These are phyloP conservation scores for Lizonia empirigonia DNA, from an alignment of 2,329 filamentous ascomycete species.

Conservation along the genomic window DNA sequence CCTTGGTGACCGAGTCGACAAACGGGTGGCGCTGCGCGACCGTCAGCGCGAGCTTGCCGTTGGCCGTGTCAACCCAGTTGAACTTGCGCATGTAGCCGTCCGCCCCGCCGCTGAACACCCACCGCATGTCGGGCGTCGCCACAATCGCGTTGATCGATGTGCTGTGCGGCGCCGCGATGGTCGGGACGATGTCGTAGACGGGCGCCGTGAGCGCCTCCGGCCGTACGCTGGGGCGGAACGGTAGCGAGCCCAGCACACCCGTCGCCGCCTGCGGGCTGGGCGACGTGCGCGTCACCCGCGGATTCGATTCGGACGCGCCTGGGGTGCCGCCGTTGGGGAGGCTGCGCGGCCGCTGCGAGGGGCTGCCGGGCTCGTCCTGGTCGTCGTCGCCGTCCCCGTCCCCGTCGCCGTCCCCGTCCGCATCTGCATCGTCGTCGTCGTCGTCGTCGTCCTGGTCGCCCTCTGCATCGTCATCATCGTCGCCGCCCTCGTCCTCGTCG, in stretches of 20 bases:
- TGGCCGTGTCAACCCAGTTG: conserved; percentile 92
- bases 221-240: conserved; percentile 67
- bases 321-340: conserved; percentile 38
- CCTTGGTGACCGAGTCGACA: conserved; percentile 95
- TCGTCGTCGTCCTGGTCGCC: conserved; percentile 51
- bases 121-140: conserved; percentile 90
- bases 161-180: conserved; percentile 92
- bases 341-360: conserved; percentile 44
- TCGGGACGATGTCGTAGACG: conserved; percentile 93
- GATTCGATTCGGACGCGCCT: conserved; percentile 48
- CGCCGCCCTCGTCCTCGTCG: conserved; percentile 50
- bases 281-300: conserved; percentile 56
- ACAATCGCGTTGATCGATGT: conserved; percentile 94
- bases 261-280: conserved; percentile 50
- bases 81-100: conserved; percentile 98
- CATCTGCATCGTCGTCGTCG: conserved; percentile 49
- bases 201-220: conserved; percentile 78
- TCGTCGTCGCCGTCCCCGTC: conserved; percentile 52
- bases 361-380: conserved; percentile 54
- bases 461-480: conserved; percentile 51
- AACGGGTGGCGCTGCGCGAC: conserved; percentile 96
- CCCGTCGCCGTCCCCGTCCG: conserved; percentile 48
- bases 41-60: conserved; percentile 89
- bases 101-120: conserved; percentile 90
- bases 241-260: conserved; percentile 44